Base-by-base conservation (phyloP, 768 basidiomycete species). In the Cystobasidium tubakii region DNA sequence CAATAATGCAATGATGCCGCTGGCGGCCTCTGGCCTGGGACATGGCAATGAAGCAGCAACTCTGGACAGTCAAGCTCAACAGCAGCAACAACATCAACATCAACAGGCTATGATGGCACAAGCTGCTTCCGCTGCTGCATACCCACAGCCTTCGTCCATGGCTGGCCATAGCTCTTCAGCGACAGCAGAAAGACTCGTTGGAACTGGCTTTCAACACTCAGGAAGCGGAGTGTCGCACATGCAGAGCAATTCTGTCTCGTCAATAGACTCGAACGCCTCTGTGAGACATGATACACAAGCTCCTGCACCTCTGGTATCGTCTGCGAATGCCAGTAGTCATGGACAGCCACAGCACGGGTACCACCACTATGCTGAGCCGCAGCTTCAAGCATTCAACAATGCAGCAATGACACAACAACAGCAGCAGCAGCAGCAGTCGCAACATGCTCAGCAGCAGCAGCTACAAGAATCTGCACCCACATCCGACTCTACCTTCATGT, bases 1-100 rank as follows among this genome's bases (percentile, higher is more conserved):
- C 57, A 60, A 21, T 25, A 60, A 60, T 60, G 57, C 17, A 34
- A 21, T 60, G 57, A 50, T 50, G 46, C 46, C 46, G 46, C 46
- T 50, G 46, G 46, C 46, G 46, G 46, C 46, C 46, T 50, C 46
- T 15, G 46, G 42, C 9, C 42, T 42, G 42, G 42, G 46, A 50
- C 46, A 50, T 21, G 46, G 46, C 46, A 50, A 50, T 50, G 46
- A 50, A 50, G 46, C 46, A 50, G 46, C 21, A 50, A 50, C 46
- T 50, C 46, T 50, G 46, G 46, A 50, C 46, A 50, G 46, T 50
- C 46, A 50, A 50, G 46, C 46, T 15, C 10, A 50, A 3, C 46
- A 50, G 46, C 46, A 50, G 46, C 46, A 50, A 50, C 46, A 50
- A 17, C 46, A n/a, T n/a, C n/a, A 39, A 39, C 39, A 50, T n/a